Evolutionary conservation across 306 rosid genomes (phyloP).

Genomic region (Morella rubra): DNA sequence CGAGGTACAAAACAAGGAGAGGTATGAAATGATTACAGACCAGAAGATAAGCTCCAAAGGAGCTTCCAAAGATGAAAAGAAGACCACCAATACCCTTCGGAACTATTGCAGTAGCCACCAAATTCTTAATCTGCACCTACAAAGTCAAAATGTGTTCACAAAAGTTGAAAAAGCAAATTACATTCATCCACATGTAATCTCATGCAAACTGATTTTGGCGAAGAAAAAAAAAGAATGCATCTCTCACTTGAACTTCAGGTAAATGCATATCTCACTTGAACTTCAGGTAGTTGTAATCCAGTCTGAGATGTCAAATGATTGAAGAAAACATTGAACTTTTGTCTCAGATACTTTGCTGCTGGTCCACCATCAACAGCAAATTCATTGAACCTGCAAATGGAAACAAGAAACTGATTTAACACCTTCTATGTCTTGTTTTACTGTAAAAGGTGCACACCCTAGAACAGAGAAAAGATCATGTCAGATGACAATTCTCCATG

Average conservation of each 20-base stretch:
- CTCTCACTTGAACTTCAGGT: constrained; percentile 51
- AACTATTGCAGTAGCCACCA: constrained; percentile 45
- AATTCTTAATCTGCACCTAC: constrained; percentile 39
- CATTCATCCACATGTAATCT: neutral
- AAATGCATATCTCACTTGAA: too few species aligned
- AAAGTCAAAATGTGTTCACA: constrained; percentile 4
- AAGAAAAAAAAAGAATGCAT: constrained; percentile 1
- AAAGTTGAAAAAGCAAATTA: neutral
- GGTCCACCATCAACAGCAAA: constrained; percentile 60
- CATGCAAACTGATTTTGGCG: neutral
- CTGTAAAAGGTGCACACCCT: too few species aligned
- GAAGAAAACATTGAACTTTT: constrained; percentile 44
- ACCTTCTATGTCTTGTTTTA: too few species aligned
- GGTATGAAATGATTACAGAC: constrained; percentile 30
- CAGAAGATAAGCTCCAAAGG: constrained; percentile 61
- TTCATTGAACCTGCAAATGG: constrained; percentile 47
- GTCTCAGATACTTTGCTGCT: constrained; percentile 47
- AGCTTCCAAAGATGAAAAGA: constrained; percentile 56
- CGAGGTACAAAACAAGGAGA: neutral
- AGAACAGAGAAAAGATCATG: too few species aligned
- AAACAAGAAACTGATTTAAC: neutral
- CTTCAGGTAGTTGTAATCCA: constrained; percentile 41
- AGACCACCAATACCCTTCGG: constrained; percentile 59
- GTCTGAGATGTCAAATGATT: constrained; percentile 36
- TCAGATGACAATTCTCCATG: too few species aligned